Percentiles rank a stretch among this genome's conserved stretches.
phyloP scores from a whole-genome alignment of 257 asterid genomes.

The Nicotiana undulata region DNA sequence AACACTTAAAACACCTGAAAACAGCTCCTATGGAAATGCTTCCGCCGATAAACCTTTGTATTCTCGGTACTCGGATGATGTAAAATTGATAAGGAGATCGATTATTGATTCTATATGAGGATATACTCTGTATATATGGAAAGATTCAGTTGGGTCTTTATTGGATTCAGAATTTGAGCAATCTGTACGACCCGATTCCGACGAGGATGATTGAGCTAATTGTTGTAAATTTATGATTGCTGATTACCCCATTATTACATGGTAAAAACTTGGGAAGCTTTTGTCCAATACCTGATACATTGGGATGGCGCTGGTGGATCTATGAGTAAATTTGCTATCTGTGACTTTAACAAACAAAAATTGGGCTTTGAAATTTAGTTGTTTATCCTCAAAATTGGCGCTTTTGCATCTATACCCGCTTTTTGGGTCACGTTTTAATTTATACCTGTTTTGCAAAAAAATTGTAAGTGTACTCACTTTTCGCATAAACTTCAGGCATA shows the following conservation, averaged over 20 bases:
- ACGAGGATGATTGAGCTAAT: slow-evolving; percentile 6
- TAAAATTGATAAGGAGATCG: slow-evolving; percentile 35
- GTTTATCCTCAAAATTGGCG: too few species aligned
- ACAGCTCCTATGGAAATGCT: too few species aligned
- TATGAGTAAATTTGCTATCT: not conserved
- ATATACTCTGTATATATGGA: slow-evolving; percentile 31
- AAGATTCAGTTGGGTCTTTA: slow-evolving; percentile 36
- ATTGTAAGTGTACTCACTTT: too few species aligned
- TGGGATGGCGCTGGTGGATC: not conserved
- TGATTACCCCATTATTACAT: not conserved
- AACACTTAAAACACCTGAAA: too few species aligned
- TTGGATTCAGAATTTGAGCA: slow-evolving; percentile 27
- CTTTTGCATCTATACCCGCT: too few species aligned
- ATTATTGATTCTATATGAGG: slow-evolving; percentile 58
- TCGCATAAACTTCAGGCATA: too few species aligned
- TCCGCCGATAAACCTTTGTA: too few species aligned
- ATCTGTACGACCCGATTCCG: slow-evolving; percentile 10
- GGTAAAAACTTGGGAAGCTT: not conserved
- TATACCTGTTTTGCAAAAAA: too few species aligned
- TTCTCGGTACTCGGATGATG: slow-evolving; percentile 17
- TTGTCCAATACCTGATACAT: not conserved
- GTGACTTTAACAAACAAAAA: not conserved
- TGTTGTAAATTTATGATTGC: not conserved
- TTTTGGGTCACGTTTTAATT: too few species aligned
- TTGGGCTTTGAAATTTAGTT: not conserved